A percentile compares a stretch with the other conserved stretches of the same genome.
phyloP scores from a whole-genome alignment of 2,329 filamentous ascomycete species.

The Colletotrichum spaethianum region DNA sequence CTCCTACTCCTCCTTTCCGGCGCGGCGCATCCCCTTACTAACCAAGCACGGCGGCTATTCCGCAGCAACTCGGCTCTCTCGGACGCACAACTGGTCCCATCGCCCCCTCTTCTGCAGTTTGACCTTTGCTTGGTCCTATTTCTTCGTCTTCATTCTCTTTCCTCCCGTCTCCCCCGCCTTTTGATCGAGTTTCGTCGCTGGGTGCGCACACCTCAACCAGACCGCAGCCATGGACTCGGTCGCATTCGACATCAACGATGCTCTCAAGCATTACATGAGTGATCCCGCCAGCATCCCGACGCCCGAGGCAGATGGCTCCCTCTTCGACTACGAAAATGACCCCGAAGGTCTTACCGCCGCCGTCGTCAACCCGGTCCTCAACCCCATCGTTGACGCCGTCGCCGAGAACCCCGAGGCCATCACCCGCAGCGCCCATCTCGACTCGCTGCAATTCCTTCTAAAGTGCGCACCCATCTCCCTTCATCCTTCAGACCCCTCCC shows the following conservation, averaged over 20 bases:
- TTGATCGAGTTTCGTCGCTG: constrained; percentile 27
- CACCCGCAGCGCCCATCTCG: constrained; percentile 82
- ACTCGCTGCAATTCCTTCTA: constrained; percentile 94
- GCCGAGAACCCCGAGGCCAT: constrained; percentile 94
- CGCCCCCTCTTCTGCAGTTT: background rate
- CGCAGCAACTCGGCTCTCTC: background rate
- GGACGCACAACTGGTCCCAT: background rate
- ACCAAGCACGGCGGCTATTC: constrained; percentile 9
- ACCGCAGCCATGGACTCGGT: constrained; percentile 76
- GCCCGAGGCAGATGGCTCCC: constrained; percentile 84
- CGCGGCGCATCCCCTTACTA: constrained; percentile 30
- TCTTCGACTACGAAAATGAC: constrained; percentile 94
- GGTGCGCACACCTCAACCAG: constrained; percentile 33
- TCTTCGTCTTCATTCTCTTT: constrained; percentile 21
- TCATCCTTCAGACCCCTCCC: constrained; percentile 45
- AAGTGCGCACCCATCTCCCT: constrained; percentile 84
- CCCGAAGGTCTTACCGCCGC: constrained; percentile 84
- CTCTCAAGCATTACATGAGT: constrained; percentile 96
- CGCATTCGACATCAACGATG: constrained; percentile 95
- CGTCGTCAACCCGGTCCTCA: constrained; percentile 87
- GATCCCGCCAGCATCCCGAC: constrained; percentile 88
- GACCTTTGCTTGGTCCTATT: background rate
- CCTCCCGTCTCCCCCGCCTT: constrained; percentile 30
- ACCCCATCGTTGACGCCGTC: constrained; percentile 92
- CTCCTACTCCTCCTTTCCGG: background rate